These are phyloP conservation scores for Hansenula sp. DNA, from an alignment of 1,139 yeast species.

Conservation along the genomic window DNA sequence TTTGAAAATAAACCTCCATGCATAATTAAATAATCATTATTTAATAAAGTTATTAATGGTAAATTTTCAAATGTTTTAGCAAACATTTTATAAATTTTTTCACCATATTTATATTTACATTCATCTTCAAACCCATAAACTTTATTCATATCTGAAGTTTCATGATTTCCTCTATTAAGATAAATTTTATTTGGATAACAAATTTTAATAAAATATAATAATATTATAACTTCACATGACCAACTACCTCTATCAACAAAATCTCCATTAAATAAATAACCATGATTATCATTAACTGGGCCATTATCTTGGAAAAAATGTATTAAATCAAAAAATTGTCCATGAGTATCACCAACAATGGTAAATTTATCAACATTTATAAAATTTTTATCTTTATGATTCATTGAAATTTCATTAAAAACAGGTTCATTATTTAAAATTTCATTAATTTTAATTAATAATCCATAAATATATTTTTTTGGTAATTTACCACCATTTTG, in stretches of 20 bases:
- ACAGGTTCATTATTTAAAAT: slow-evolving; percentile 64
- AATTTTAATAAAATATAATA: slow-evolving; percentile 74
- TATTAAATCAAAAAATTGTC: slow-evolving; percentile 87
- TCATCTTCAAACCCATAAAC: slow-evolving; percentile 97
- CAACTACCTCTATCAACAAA: slow-evolving; percentile 98
- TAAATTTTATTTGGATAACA: slow-evolving; percentile 69
- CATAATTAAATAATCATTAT: slow-evolving; percentile 74
- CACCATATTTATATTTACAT: slow-evolving; percentile 84
- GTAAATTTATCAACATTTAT: slow-evolving; percentile 44
- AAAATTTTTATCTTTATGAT: slow-evolving; percentile 29
- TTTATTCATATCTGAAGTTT: slow-evolving; percentile 94
- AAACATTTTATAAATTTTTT: slow-evolving; percentile 78
- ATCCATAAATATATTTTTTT: slow-evolving; percentile 78
- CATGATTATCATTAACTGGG: slow-evolving; percentile 58
- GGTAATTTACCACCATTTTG: slow-evolving; percentile 72
- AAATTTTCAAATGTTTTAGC: slow-evolving; percentile 82
- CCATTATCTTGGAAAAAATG: slow-evolving; percentile 78
- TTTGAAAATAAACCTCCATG: slow-evolving; percentile 94
- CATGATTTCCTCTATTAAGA: slow-evolving; percentile 94
- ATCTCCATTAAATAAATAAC: slow-evolving; percentile 90
- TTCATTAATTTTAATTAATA: slow-evolving; percentile 67
- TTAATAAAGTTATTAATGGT: slow-evolving; percentile 83
- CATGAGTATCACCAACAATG: slow-evolving; percentile 97
- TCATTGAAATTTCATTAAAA: slow-evolving; percentile 64
- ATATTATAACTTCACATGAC: slow-evolving; percentile 94